Evolutionary conservation across 1,284 basidiomycete species (phyloP), one percentile per base, ranked within the genome.

Genomic region (Leccinum fallax): DNA sequence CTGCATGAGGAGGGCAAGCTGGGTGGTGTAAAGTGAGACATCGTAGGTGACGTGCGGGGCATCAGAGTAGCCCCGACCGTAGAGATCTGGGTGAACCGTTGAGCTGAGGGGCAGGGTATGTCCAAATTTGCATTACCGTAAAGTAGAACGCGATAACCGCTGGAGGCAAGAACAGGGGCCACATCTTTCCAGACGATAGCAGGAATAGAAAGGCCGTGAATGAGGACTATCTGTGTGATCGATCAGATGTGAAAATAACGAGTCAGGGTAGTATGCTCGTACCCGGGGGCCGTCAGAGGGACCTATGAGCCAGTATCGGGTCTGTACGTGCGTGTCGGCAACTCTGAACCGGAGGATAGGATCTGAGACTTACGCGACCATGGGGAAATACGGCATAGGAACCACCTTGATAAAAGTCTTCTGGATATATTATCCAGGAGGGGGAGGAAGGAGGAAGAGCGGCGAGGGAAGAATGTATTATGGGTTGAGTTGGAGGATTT

Each of bases 1-100:
- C 66, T 93, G 91, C 81, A 93, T 84, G 58, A 93, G 81, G 2
- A 92, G 80, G 0, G 90, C 91, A n/a, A 93, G 86, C 68, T 93
- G 90, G 0, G 85, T 87, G 0, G 85, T 85, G 73, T 89, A 89
- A 5, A 93, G 78, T 3, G 78, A 74, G 2, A 81, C 76, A 65
- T 89, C 82, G 71, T 93, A 91, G 2, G 81, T 82, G 6, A 81
- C 83, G 34, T 85, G 80, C 0, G 89, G 90, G 1, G 89, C 89
- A 65, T 91, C 90, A 1, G 89, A 89, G 73, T 92, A 93, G 9
- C 91, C 91, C 38, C 90, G 82, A 15, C 90, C 91, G 63, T 91
- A 92, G 15, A 93, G 78, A 76, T 93, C 90, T 91, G 65, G 15
- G 46, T n/a, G 30, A 26, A 15, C 2, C 15, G 57, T 69, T 58